Conservation (phyloP, 2,329 filamentous ascomycete genomes). For the Fusarium anguioides region DNA sequence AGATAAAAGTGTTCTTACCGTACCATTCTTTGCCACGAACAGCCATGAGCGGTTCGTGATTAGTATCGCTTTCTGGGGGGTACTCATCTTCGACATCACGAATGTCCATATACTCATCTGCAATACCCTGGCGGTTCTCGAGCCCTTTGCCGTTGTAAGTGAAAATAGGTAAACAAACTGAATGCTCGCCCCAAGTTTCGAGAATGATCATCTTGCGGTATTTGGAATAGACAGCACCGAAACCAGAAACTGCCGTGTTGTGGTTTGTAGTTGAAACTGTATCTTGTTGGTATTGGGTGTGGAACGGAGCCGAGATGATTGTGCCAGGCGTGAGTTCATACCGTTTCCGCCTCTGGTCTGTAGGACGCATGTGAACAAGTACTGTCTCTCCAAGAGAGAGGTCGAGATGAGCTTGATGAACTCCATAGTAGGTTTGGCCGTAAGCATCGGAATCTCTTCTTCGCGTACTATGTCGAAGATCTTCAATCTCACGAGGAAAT, state of each 20-base stretch:
- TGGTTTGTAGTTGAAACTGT: background rate
- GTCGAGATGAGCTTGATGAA: conserved; percentile 14
- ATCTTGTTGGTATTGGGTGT: conserved; percentile 18
- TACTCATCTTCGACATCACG: conserved; percentile 13
- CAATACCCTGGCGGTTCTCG: conserved; percentile 1
- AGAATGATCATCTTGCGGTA: conserved; percentile 42
- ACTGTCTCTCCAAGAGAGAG: conserved; percentile 17
- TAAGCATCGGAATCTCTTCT: conserved; percentile 1
- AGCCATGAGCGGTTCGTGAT: conserved; percentile 6
- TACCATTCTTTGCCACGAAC: conserved; percentile 9
- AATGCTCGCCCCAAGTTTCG: conserved; percentile 33
- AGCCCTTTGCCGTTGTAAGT: conserved; percentile 35
- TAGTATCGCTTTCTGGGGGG: background rate
- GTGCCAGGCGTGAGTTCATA: conserved; percentile 17
- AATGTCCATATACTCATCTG: conserved; percentile 35
- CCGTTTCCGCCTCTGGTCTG: background rate
- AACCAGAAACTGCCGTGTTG: conserved; percentile 18
- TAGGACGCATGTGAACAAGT: conserved; percentile 10
- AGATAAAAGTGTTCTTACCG: conserved; percentile 13
- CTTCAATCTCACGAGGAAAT: background rate
- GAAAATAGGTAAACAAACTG: conserved; percentile 35
- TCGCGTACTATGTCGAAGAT: background rate
- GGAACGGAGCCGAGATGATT: conserved; percentile 36
- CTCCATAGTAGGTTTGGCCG: conserved; percentile 8
- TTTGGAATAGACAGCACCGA: conserved; percentile 38